phyloP scores from a whole-genome alignment of 2,329 filamentous ascomycete genomes.

The Rutstroemia sp. region DNA sequence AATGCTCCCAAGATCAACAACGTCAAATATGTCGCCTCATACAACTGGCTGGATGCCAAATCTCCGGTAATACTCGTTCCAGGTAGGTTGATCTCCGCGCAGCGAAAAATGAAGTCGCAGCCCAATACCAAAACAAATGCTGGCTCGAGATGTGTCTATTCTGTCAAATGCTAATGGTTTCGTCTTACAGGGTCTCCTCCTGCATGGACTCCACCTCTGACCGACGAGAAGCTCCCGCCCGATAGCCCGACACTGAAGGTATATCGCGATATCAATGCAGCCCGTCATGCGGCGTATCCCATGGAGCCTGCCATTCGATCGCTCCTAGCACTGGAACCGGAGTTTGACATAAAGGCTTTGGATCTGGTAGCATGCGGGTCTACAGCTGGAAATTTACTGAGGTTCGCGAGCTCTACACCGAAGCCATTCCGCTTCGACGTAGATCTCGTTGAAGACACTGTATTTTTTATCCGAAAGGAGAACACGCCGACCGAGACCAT shows the following conservation, averaged over 20 bases:
- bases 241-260: conserved; percentile 34
- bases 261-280: conserved; percentile 38
- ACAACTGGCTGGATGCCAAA: conserved; percentile 40
- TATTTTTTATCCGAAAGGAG: conserved; percentile 58
- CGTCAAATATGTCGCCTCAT: conserved; percentile 40
- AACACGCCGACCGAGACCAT: conserved; percentile 52
- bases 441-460: conserved; percentile 46
- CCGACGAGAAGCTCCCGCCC: conserved; percentile 30
- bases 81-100: conserved; percentile 29
- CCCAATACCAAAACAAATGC: too few species aligned
- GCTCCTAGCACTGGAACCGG: conserved; percentile 32
- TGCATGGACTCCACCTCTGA: conserved; percentile 39
- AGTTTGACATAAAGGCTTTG: conserved; percentile 31
- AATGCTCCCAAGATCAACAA: conserved; percentile 30
- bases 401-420: conserved; percentile 40
- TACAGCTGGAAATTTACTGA: conserved; percentile 53
- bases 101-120: background rate
- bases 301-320: conserved; percentile 36
- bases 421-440: conserved; percentile 51
- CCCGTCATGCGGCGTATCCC: conserved; percentile 33
- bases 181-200: conserved; percentile 40
- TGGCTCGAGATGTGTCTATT: too few species aligned
- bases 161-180: background rate
- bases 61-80: conserved; percentile 37
- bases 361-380: conserved; percentile 55